These are phyloP conservation scores for Massospora cicadina DNA, from an alignment of 371 early-diverging fungal species.

Conservation along the genomic window DNA sequence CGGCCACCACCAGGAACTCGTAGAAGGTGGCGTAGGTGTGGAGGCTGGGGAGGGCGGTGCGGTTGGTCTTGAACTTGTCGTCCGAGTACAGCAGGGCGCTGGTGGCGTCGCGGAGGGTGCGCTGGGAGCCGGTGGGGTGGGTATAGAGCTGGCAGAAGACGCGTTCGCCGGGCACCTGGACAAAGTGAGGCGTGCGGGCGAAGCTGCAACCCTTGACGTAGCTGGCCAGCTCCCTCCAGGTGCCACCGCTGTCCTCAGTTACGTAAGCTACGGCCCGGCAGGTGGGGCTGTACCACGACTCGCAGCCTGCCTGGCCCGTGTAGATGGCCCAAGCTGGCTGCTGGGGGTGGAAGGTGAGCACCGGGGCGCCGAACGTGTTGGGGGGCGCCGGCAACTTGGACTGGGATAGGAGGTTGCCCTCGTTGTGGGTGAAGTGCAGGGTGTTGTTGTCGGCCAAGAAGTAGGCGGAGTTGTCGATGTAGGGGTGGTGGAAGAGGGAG, in stretches of 20 bases:
- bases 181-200: slow-evolving; percentile 43
- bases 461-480: slow-evolving; percentile 45
- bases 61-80: slow-evolving; percentile 30
- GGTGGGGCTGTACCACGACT: slow-evolving; percentile 11
- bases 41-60: slow-evolving; percentile 35
- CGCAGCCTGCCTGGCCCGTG: slow-evolving; percentile 40
- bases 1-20: slow-evolving; percentile 53
- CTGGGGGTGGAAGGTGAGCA: slow-evolving; percentile 63
- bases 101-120: slow-evolving; percentile 17
- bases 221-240: slow-evolving; percentile 45
- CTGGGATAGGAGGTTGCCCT: slow-evolving; percentile 35
- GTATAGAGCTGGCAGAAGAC: slow-evolving; percentile 53
- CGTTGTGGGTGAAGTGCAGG: slow-evolving; percentile 42
- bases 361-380: slow-evolving; percentile 27
- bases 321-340: slow-evolving; percentile 60
- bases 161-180: slow-evolving; percentile 22
- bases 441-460: slow-evolving; percentile 39
- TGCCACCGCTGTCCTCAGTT: slow-evolving; percentile 46
- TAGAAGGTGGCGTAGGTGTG: slow-evolving; percentile 60
- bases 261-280: slow-evolving; percentile 38
- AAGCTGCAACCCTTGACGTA: slow-evolving; percentile 63
- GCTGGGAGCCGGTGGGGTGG: slow-evolving; percentile 37
- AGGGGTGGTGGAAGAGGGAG: slow-evolving; percentile 45
- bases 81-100: slow-evolving; percentile 31
- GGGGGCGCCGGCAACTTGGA: slow-evolving; percentile 37